Base-by-base conservation (phyloP, 2,329 filamentous ascomycete genomes). In the Helicocarpus griseus region DNA sequence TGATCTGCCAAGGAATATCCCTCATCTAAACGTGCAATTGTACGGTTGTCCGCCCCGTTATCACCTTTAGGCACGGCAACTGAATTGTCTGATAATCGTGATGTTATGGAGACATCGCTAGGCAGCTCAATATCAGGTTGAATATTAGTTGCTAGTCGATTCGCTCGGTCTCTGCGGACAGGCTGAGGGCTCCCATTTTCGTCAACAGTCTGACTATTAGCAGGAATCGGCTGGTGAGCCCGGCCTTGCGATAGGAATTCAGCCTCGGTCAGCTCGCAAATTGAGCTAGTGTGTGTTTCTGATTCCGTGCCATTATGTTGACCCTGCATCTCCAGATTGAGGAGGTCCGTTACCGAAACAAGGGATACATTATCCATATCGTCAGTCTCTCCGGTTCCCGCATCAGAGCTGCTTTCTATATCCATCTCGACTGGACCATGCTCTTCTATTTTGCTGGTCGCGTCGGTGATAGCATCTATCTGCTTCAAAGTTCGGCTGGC, bases 151-250 rank as follows among this genome's bases (percentile, higher is more conserved):
- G 35, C 14, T 19, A 7, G 11, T 7, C 22, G 17, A 5, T 29
- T 29, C 19, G 6, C 13, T 14, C 9, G 9, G n/a, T 40, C 19
- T 39, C 28, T 40, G 26, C 14, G 24, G 3, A 49, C 28, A 13
- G 56, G 60, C 40, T 60, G 60, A 33, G 68, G 68, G 49, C 67
- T 70, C 33, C 68, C 68, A 54, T 70, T 67, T 8, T 56, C 56
- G 51, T 70, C 67, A 8, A 70, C 67, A 17, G 65, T 63, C 36
- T 51, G 50, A 28, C 19, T 46, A 13, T 54, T 54, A 5, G 35
- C 35, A n/a, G 31, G 22, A 26, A 48, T 19, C 26, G 28, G 28
- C 24, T 33, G 50, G 8, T 14, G 8, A 6, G 14, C 14, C 17
- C 17, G 50, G 3, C 8, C 14, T 41, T 35, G 43, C 14, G 43